Evolutionary conservation across 768 basidiomycete genomes (phyloP).

Genomic region (Mycena chlorophos): DNA sequence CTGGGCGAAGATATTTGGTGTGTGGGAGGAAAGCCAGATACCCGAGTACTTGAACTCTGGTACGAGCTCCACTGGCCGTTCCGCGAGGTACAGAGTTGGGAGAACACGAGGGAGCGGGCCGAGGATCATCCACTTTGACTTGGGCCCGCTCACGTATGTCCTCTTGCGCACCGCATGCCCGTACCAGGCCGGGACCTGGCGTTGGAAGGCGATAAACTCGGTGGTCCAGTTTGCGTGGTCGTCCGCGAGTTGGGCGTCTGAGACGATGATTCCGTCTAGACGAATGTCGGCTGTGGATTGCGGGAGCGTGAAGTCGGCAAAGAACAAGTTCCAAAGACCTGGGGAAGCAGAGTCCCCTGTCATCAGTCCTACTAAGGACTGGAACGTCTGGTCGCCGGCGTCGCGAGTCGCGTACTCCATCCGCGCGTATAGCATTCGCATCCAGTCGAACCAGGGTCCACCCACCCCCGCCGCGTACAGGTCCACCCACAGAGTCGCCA

Average conservation of each 20-base stretch:
- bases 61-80: not conserved
- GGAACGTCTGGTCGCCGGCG: slow-evolving; percentile 14
- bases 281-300: slow-evolving; percentile 19
- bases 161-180: not conserved
- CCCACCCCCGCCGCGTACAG: slow-evolving; percentile 21
- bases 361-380: slow-evolving; percentile 26
- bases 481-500: slow-evolving; percentile 31
- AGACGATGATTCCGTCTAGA: slow-evolving; percentile 10
- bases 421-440: slow-evolving; percentile 22
- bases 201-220: not conserved
- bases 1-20: slow-evolving; percentile 2
- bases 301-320: slow-evolving; percentile 21
- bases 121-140: slow-evolving; percentile 1
- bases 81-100: not conserved
- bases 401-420: slow-evolving; percentile 21
- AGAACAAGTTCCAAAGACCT: slow-evolving; percentile 27
- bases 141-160: not conserved
- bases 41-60: slow-evolving; percentile 20
- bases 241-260: slow-evolving; percentile 29
- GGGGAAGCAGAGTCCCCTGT: slow-evolving; percentile 31
- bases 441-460: slow-evolving; percentile 29
- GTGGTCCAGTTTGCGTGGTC: slow-evolving; percentile 24
- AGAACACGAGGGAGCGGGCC: not conserved
- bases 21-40: slow-evolving; percentile 5
- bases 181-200: not conserved